Percentiles rank a stretch among this genome's conserved stretches.
Evolutionary conservation across 192 early-diverging fungal species (phyloP).

Genomic region (Glomus cerebriforme): DNA sequence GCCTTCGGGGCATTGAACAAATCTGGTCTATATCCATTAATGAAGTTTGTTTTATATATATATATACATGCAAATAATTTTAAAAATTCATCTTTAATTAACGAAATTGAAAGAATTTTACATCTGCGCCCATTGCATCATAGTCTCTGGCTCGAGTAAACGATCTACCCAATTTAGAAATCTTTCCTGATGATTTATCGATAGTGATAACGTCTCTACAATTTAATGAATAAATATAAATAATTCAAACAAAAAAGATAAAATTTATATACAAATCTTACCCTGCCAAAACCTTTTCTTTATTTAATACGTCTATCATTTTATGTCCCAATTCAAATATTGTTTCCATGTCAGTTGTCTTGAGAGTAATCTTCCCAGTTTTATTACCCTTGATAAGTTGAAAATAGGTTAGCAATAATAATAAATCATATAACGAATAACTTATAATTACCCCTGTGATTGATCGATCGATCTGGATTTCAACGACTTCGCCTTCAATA

Average conservation of each 20-base stretch:
- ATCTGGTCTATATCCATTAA: constrained; percentile 66
- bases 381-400: constrained; percentile 71
- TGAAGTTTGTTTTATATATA: too few relatives aligned
- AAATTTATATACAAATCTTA: constrained; percentile 32
- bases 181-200: constrained; percentile 96
- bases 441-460: constrained; percentile 70
- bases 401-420: background rate
- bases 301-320: constrained; percentile 96
- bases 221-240: background rate
- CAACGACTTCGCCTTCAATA: constrained; percentile 98
- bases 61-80: too few relatives aligned
- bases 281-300: constrained; percentile 97
- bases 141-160: constrained; percentile 96
- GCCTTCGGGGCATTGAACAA: constrained; percentile 98
- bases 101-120: constrained; percentile 23
- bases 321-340: constrained; percentile 98
- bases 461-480: constrained; percentile 95
- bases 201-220: constrained; percentile 93
- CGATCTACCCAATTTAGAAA: constrained; percentile 93
- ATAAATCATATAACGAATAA: background rate
- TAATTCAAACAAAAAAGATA: background rate
- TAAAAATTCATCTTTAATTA: too few relatives aligned
- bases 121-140: constrained; percentile 97
- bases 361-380: constrained; percentile 96
- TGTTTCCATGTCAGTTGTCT: constrained; percentile 99